Base-by-base conservation (phyloP, 2,329 filamentous ascomycete genomes). In the Hymenotorrendiella dingleyae region DNA sequence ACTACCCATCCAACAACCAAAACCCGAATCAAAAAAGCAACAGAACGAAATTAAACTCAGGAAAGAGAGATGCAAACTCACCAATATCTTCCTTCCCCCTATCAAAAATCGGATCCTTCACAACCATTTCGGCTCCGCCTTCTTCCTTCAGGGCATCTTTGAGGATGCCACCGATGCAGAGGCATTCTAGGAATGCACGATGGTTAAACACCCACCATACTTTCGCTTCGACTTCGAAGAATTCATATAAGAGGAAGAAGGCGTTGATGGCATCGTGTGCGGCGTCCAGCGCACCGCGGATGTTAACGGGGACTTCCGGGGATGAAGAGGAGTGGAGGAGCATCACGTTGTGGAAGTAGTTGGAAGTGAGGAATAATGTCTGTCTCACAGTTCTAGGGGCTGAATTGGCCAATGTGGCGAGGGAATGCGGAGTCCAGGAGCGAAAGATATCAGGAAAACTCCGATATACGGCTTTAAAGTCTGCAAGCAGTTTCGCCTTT, bases 121-220 rank as follows among this genome's bases (percentile, higher is more conserved):
- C 56, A 35, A 74, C 55, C 19, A 66, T 54, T 23, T 77, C 75
- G 26, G 62, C 62, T 2, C 68, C 70, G 0, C 64, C 64, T 8
- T 67, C 64, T 47, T 74, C 70, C 28, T 65, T 67, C 3, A 62
- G 57, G 16, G 70, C 67, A 58, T 80, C 75, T 29, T 70, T 66
- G 44, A 83, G 60, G 19, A 81, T 71, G 48, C 73, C 74, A 17
- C 77, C 76, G 36, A 84, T 85, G 63, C 78, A 86, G 57, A 82
- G 61, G 23, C 82, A 82, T 67, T 90, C 85, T 40, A 90, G 71
- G 57, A 90, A 90, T 0, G 85, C 85, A 1, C 86, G 70, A 59
- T 90, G 86, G 60, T 88, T 86, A 53, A 89, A 87, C 1, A 87
- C 84, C 85, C 85, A 91, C 85, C 85, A 90, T 1, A 89, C 84